Conservation (phyloP, 208 protist genomes). For the Trichomonas gallinae region DNA sequence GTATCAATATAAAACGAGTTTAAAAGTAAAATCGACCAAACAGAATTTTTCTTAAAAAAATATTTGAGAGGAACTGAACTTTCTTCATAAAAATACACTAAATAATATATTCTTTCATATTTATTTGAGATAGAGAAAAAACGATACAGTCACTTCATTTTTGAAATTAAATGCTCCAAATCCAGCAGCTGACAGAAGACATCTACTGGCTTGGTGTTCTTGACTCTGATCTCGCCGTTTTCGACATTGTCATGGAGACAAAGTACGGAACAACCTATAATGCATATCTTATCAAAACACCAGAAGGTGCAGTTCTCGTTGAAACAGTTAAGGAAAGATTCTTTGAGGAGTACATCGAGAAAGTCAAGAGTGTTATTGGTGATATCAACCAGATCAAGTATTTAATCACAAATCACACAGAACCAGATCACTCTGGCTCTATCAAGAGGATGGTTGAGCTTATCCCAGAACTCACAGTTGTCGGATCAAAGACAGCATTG, state of each 20-base stretch:
- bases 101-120: no score
- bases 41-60: no score
- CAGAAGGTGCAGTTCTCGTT: background rate
- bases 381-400: background rate
- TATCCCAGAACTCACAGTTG: background rate
- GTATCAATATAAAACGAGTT: no score
- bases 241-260: background rate
- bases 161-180: background rate
- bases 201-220: background rate
- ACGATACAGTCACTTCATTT: background rate
- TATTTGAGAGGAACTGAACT: no score
- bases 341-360: background rate
- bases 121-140: background rate
- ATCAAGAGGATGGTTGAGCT: background rate
- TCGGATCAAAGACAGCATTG: background rate
- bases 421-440: background rate
- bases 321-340: background rate
- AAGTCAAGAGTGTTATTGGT: background rate
- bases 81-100: no score
- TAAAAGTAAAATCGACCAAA: no score
- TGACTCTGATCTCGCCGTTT: background rate
- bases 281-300: background rate
- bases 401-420: conserved; percentile 7
- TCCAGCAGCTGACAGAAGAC: background rate
- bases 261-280: conserved; percentile 1